phyloP scores from a whole-genome alignment of 169 alveolate species.

The Plasmodium ovale region DNA sequence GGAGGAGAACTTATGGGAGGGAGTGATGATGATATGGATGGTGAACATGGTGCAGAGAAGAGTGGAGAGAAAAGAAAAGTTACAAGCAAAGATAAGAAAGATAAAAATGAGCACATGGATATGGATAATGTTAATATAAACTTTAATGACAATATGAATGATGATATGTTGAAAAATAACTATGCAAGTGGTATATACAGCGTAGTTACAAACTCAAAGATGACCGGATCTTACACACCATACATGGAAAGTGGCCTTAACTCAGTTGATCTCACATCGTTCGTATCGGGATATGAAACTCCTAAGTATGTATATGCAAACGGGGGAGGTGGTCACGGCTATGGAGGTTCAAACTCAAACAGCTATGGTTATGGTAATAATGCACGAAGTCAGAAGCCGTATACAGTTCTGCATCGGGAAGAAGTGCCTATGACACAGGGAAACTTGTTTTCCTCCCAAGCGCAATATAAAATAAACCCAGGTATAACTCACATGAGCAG shows the following conservation, averaged over 20 bases:
- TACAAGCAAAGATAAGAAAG: background rate
- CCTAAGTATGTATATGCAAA: no score
- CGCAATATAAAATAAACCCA: conserved; percentile 58
- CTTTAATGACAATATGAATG: conserved; percentile 17
- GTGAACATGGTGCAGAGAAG: background rate
- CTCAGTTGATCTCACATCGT: conserved; percentile 69
- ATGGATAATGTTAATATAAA: conserved; percentile 9
- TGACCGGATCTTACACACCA: conserved; percentile 65
- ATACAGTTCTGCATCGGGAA: conserved; percentile 61
- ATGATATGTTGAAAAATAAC: conserved; percentile 40
- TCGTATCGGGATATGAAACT: conserved; percentile 69
- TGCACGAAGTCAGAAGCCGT: conserved; percentile 42
- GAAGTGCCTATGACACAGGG: conserved; percentile 46
- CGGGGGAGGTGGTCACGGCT: no score
- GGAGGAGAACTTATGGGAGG: conserved; percentile 47
- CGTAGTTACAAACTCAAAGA: conserved; percentile 48
- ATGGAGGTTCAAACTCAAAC: no score
- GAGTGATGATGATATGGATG: conserved; percentile 49
- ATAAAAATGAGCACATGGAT: conserved; percentile 18
- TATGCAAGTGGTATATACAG: conserved; percentile 55
- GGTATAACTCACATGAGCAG: conserved; percentile 6
- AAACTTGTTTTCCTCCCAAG: conserved; percentile 49
- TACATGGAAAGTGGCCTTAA: conserved; percentile 61
- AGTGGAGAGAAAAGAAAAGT: conserved; percentile 53
- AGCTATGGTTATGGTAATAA: conserved; percentile 21